These are phyloP conservation scores for Verticillium klebahnii DNA, from an alignment of 2,329 filamentous ascomycete species.

Conservation along the genomic window DNA sequence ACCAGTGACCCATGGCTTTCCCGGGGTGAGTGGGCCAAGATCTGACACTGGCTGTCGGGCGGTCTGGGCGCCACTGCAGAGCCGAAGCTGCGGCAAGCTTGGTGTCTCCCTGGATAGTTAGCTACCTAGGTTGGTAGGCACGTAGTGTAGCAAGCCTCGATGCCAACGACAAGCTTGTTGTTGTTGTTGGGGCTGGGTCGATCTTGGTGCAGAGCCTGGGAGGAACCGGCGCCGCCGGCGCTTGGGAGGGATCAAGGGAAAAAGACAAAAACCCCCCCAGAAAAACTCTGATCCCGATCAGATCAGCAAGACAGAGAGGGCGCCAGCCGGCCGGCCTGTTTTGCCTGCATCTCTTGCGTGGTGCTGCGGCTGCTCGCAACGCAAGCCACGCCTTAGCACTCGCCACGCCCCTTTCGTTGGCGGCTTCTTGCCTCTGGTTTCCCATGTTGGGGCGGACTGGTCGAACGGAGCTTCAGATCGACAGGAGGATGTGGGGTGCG, in stretches of 20 bases:
- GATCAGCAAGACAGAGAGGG: no score
- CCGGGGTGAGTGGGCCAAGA: background rate
- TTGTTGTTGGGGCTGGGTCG: no score
- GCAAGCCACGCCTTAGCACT: background rate
- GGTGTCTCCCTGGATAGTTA: no score
- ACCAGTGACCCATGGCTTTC: background rate
- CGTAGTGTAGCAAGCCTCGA: background rate
- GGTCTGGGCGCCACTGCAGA: background rate
- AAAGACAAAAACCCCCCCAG: no score
- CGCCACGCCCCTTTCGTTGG: background rate
- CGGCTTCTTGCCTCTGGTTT: background rate
- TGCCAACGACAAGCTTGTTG: no score
- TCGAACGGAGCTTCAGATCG: background rate
- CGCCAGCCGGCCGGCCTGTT: background rate
- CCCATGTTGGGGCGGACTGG: background rate
- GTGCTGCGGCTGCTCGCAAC: background rate
- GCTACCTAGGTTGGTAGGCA: no score
- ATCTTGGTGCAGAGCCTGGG: no score
- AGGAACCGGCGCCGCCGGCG: no score
- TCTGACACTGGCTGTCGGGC: background rate
- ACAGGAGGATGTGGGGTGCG: background rate
- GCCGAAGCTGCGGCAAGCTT: background rate
- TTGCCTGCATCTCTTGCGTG: background rate
- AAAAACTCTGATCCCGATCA: no score
- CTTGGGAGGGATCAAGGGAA: no score